Evolutionary conservation across 306 rosid species (phyloP).

Genomic region (Senna siamea): DNA sequence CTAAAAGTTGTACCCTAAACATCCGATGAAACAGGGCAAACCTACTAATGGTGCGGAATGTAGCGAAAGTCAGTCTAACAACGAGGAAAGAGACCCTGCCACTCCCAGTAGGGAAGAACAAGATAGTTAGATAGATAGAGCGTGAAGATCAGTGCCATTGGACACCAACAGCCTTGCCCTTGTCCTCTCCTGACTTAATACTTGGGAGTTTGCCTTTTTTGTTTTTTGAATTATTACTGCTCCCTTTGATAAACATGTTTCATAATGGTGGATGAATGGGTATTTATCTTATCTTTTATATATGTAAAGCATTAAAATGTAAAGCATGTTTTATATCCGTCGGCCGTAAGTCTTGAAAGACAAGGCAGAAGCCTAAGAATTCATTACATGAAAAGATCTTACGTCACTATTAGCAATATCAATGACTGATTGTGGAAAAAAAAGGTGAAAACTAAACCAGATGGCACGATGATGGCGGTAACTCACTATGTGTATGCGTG

Average conservation of each 20-base stretch:
- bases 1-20: constrained; percentile 34
- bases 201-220: not conserved
- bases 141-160: not conserved
- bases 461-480: too few species aligned
- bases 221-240: not conserved
- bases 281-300: too few species aligned
- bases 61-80: constrained; percentile 31
- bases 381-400: too few species aligned
- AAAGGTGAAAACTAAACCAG: too few species aligned
- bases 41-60: constrained; percentile 9
- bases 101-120: constrained; percentile 27
- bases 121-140: not conserved
- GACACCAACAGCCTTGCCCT: not conserved
- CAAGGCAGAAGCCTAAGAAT: too few species aligned
- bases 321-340: too few species aligned
- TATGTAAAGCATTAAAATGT: too few species aligned
- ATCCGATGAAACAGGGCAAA: constrained; percentile 55
- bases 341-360: too few species aligned
- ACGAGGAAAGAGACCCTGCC: not conserved
- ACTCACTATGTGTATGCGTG: too few species aligned
- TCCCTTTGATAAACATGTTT: not conserved
- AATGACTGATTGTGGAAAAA: too few species aligned
- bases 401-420: too few species aligned
- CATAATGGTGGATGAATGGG: not conserved
- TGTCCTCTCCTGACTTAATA: not conserved